Conservation (phyloP, 2,329 filamentous ascomycete genomes). For the Cryphonectria parasitica region DNA sequence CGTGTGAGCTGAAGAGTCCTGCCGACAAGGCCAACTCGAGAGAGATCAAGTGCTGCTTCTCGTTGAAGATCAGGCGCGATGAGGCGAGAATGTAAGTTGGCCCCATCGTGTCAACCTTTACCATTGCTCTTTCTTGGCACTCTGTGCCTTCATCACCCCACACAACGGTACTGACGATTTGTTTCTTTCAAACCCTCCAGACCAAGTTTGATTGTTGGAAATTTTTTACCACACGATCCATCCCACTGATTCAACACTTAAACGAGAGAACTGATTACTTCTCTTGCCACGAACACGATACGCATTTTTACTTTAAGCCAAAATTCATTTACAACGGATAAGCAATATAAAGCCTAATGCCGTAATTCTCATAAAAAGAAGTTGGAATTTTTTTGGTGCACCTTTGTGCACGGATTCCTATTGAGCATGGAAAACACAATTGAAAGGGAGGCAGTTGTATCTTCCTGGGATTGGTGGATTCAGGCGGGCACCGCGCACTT, state of each 20-base stretch:
- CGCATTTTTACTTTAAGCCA: background rate
- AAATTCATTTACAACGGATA: conserved; percentile 3
- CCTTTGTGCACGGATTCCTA: conserved; percentile 3
- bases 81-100: conserved; percentile 88
- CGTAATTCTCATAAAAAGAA: conserved; percentile 5
- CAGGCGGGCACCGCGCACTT: conserved; percentile 8
- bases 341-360: conserved; percentile 21
- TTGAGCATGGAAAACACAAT: background rate
- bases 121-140: background rate
- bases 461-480: background rate
- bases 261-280: background rate
- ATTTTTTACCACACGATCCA: conserved; percentile 88
- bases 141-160: background rate
- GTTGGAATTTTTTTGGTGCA: background rate
- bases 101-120: background rate
- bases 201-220: conserved; percentile 92
- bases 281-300: background rate
- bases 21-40: conserved; percentile 61
- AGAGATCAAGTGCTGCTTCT: conserved; percentile 92
- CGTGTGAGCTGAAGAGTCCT: conserved; percentile 89
- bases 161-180: background rate
- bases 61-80: conserved; percentile 93
- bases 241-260: conserved; percentile 36
- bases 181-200: conserved; percentile 47
- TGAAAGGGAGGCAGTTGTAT: background rate